Evolutionary conservation across 768 basidiomycete species (phyloP).

Genomic region (Calocybe gangraenosa): DNA sequence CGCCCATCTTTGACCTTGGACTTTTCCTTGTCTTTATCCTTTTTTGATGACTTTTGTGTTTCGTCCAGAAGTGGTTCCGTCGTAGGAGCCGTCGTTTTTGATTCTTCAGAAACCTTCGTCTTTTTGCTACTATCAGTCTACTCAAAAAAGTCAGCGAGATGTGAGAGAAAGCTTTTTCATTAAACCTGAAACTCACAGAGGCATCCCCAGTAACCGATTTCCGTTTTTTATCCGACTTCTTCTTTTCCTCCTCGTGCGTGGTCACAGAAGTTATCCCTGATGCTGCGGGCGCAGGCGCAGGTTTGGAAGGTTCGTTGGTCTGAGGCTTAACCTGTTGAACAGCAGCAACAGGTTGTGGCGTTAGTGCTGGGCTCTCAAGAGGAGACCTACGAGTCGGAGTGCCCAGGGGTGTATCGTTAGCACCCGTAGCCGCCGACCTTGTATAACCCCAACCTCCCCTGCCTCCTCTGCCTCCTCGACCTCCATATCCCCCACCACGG

Average conservation of each 20-base stretch:
- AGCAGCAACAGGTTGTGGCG: constrained; percentile 10
- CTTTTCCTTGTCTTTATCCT: constrained; percentile 22
- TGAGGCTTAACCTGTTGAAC: constrained; percentile 8
- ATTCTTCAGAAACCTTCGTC: constrained; percentile 21
- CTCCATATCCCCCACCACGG: constrained; percentile 19
- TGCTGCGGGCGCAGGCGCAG: constrained; percentile 5
- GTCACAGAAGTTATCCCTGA: background rate
- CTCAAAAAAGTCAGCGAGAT: background rate
- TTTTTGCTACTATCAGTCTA: constrained; percentile 20
- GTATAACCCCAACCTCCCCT: constrained; percentile 31
- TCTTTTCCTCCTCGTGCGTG: constrained; percentile 27
- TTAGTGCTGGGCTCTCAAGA: constrained; percentile 17
- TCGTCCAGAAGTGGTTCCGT: constrained; percentile 14
- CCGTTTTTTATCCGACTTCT: constrained; percentile 35
- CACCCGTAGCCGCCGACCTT: constrained; percentile 44
- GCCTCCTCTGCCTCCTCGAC: constrained; percentile 24
- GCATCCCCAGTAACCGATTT: constrained; percentile 27
- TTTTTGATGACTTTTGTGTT: constrained; percentile 28
- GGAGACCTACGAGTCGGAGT: constrained; percentile 43
- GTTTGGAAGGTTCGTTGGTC: constrained; percentile 9
- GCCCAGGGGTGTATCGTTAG: constrained; percentile 72
- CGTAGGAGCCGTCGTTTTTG: constrained; percentile 7
- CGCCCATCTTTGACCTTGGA: constrained; percentile 12
- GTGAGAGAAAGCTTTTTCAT: no score
- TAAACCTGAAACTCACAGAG: constrained; percentile 13